Evolutionary conservation across 169 alveolate genomes (phyloP).

Genomic region (Plasmodium knowlesi): DNA sequence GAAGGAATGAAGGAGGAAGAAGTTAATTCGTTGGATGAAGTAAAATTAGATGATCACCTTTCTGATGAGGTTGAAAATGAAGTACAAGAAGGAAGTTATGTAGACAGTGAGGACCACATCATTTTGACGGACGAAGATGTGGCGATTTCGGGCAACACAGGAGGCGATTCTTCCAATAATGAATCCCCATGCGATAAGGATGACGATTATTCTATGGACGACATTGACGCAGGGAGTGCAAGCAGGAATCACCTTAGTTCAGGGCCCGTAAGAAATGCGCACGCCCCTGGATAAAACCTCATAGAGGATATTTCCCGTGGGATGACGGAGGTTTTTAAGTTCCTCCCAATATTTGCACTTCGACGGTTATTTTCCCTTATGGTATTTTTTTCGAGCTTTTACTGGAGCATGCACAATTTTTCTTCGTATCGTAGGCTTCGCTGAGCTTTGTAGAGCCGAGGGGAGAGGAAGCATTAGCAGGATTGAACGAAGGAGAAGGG

Average conservation of each 20-base stretch:
- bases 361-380: background rate
- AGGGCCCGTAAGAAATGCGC: constrained; percentile 7
- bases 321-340: background rate
- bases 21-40: background rate
- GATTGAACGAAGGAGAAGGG: background rate
- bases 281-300: background rate
- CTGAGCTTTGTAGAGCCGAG: background rate
- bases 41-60: background rate
- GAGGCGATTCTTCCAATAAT: background rate
- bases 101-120: constrained; percentile 61
- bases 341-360: background rate
- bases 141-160: background rate
- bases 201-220: background rate
- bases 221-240: background rate
- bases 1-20: constrained; percentile 33
- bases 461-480: background rate
- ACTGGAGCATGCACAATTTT: background rate
- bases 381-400: background rate
- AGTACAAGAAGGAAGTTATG: constrained; percentile 3
- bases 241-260: constrained; percentile 4
- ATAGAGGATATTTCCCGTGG: background rate
- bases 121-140: constrained; percentile 18
- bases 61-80: background rate
- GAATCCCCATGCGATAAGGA: background rate
- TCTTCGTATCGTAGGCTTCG: background rate